Conservation (phyloP, 352 stramenopile species). For the Saprolegnia parasitica region DNA sequence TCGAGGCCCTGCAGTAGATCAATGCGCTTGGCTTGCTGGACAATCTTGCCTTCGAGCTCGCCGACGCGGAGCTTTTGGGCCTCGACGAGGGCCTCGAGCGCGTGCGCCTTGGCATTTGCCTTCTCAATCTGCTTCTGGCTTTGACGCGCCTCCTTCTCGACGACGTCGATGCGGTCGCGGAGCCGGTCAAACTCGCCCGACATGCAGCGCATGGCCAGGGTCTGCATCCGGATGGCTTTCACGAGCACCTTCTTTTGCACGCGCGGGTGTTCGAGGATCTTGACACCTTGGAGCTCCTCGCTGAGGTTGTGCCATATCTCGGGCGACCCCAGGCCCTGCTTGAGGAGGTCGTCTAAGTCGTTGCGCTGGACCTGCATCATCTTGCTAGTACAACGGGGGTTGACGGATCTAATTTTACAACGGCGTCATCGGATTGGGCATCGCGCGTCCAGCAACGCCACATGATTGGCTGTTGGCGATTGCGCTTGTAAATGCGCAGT, state of each 20-base stretch:
- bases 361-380: constrained; percentile 64
- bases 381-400: too few relatives aligned
- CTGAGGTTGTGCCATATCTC: constrained; percentile 77
- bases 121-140: constrained; percentile 74
- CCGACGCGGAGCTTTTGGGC: constrained; percentile 57
- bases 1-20: constrained; percentile 34
- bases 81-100: constrained; percentile 67
- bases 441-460: neutral
- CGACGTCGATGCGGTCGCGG: constrained; percentile 63
- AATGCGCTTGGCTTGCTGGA: constrained; percentile 64
- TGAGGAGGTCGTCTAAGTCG: constrained; percentile 63
- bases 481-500: neutral
- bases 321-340: constrained; percentile 61
- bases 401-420: too few relatives aligned
- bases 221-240: constrained; percentile 78
- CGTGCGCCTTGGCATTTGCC: constrained; percentile 71
- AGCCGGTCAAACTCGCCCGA: constrained; percentile 80
- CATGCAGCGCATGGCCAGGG: constrained; percentile 77
- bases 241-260: constrained; percentile 81
- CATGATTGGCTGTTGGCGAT: neutral
- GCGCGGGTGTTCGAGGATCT: constrained; percentile 64
- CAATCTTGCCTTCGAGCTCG: constrained; percentile 56
- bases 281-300: constrained; percentile 75
- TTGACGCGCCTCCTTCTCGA: constrained; percentile 71
- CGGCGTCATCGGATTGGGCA: too few relatives aligned